Evolutionary conservation across 2,329 filamentous ascomycete species (phyloP).

Genomic region (Colletotrichum scovillei): DNA sequence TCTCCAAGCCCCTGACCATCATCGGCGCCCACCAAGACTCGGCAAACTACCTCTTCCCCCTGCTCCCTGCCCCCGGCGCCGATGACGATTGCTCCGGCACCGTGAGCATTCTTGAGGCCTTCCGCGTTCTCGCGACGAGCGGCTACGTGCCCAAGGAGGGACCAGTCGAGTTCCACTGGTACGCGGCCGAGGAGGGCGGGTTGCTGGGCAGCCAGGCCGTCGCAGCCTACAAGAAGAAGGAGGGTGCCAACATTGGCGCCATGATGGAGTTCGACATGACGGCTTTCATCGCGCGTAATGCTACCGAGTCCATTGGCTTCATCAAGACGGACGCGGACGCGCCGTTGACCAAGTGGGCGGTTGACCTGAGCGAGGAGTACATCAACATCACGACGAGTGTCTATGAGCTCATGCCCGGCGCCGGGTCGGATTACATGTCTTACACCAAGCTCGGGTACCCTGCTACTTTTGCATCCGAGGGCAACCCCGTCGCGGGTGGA

Average conservation of each 20-base stretch:
- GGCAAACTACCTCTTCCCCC: slow-evolving; percentile 77
- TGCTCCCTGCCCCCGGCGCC: slow-evolving; percentile 77
- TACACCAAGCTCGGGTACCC: slow-evolving; percentile 53
- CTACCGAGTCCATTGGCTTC: slow-evolving; percentile 52
- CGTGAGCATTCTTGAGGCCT: slow-evolving; percentile 78
- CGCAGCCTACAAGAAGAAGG: slow-evolving; percentile 73
- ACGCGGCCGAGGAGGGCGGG: slow-evolving; percentile 82
- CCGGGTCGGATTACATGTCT: slow-evolving; percentile 55
- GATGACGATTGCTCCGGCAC: slow-evolving; percentile 81
- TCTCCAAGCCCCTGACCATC: slow-evolving; percentile 53
- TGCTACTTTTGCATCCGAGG: slow-evolving; percentile 51
- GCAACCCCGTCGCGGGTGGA: slow-evolving; percentile 46
- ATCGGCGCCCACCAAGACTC: slow-evolving; percentile 80
- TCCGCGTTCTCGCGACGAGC: slow-evolving; percentile 70
- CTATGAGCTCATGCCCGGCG: slow-evolving; percentile 44
- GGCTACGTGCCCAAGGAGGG: slow-evolving; percentile 46
- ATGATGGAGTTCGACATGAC: slow-evolving; percentile 74
- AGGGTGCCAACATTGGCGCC: slow-evolving; percentile 72
- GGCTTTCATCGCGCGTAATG: slow-evolving; percentile 49
- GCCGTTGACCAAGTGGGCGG: slow-evolving; percentile 49
- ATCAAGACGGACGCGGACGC: slow-evolving; percentile 51
- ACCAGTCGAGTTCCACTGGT: slow-evolving; percentile 81
- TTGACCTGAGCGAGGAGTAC: slow-evolving; percentile 49
- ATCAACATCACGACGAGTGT: slow-evolving; percentile 48
- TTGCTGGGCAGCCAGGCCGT: slow-evolving; percentile 72